phyloP scores from a whole-genome alignment of 768 basidiomycete genomes.

The Kwoniella bestiolae region DNA sequence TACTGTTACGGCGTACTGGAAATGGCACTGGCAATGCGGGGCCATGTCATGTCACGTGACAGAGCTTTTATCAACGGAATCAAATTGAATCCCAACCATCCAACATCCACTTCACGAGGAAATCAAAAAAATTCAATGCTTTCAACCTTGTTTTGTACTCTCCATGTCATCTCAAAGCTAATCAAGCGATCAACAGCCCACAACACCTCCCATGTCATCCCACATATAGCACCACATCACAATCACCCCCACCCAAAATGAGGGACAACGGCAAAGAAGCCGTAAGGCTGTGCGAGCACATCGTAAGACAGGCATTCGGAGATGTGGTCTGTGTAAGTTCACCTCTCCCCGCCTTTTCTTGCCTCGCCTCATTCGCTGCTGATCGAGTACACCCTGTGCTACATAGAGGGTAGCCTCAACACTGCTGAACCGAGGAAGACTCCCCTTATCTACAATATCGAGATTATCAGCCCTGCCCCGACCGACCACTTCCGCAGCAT shows the following conservation, averaged over 20 bases:
- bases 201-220: slow-evolving; percentile 6
- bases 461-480: slow-evolving; percentile 72
- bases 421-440: slow-evolving; percentile 78
- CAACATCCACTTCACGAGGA: neutral
- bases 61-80: slow-evolving; percentile 3
- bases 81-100: neutral
- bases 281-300: slow-evolving; percentile 53
- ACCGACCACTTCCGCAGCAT: slow-evolving; percentile 69
- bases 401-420: slow-evolving; percentile 71
- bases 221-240: neutral
- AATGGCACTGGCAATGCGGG: neutral
- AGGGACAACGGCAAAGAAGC: slow-evolving; percentile 54
- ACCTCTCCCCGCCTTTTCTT: neutral
- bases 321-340: slow-evolving; percentile 50
- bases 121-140: neutral
- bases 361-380: neutral
- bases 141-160: neutral
- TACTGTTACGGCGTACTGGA: neutral
- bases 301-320: slow-evolving; percentile 53
- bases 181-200: too few relatives aligned
- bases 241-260: slow-evolving; percentile 14
- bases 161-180: too few relatives aligned
- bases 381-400: neutral
- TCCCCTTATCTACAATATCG: slow-evolving; percentile 71
- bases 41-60: neutral